A percentile compares a stretch with the other conserved stretches of the same genome.
These are phyloP conservation scores for Monosporozyma aquatica DNA, from an alignment of 805 yeast species.

Conservation along the genomic window DNA sequence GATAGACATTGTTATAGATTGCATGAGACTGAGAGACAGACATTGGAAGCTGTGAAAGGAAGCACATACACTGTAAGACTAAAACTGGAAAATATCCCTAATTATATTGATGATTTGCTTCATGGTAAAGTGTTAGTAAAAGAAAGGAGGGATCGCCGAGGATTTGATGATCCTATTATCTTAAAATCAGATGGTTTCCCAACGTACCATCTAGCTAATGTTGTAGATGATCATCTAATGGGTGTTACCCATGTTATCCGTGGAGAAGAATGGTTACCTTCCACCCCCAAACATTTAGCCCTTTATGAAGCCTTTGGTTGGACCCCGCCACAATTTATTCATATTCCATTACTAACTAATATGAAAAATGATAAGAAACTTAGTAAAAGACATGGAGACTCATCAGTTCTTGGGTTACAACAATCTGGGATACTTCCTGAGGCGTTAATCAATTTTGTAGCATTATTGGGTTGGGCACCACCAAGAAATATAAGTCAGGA, in stretches of 20 bases:
- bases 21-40: conserved; percentile 35
- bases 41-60: conserved; percentile 16
- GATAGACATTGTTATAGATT: conserved; percentile 68
- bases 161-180: conserved; percentile 78
- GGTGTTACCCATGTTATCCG: conserved; percentile 85
- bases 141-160: conserved; percentile 44
- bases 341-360: conserved; percentile 80
- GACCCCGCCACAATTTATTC: conserved; percentile 74
- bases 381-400: conserved; percentile 79
- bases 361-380: conserved; percentile 59
- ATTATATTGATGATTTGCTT: conserved; percentile 58
- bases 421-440: conserved; percentile 70
- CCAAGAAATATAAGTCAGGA: conserved; percentile 44
- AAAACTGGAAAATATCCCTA: conserved; percentile 64
- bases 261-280: conserved; percentile 97
- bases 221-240: conserved; percentile 92
- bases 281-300: conserved; percentile 91
- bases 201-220: conserved; percentile 94
- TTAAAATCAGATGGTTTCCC: conserved; percentile 93
- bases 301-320: conserved; percentile 80
- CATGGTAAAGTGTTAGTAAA: conserved; percentile 74
- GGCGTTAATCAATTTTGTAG: conserved; percentile 78
- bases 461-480: conserved; percentile 93
- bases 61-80: conserved; percentile 56
- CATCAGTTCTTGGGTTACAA: conserved; percentile 52